Conservation (phyloP, 345 rosid species). For the Citrus sp. region DNA sequence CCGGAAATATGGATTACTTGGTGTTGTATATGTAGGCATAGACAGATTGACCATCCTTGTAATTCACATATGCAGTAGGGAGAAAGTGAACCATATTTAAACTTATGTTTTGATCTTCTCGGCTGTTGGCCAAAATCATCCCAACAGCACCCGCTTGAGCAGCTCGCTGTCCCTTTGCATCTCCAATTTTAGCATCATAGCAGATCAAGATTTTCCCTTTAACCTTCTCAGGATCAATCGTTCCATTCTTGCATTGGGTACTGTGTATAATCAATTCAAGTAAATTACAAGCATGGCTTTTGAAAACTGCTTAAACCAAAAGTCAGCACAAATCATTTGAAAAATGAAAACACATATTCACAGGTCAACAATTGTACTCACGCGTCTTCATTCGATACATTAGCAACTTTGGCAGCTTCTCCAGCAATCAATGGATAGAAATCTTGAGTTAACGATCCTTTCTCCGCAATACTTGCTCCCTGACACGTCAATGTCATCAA, state of each 20-base stretch:
- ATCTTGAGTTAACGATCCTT: slow-evolving; percentile 26
- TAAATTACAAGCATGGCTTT: too few species aligned
- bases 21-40: too few species aligned
- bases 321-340: too few species aligned
- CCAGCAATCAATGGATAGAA: slow-evolving; percentile 53
- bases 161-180: slow-evolving; percentile 34
- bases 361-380: slow-evolving; percentile 24
- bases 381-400: slow-evolving; percentile 36
- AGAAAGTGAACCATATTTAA: slow-evolving; percentile 26
- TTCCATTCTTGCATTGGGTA: too few species aligned
- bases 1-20: too few species aligned
- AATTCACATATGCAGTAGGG: slow-evolving; percentile 32
- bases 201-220: slow-evolving; percentile 40
- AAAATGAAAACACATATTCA: too few species aligned
- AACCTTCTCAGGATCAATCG: too few species aligned
- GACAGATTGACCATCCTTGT: neutral
- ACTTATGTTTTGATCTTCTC: too few species aligned
- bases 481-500: slow-evolving; percentile 4
- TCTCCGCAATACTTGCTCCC: slow-evolving; percentile 63
- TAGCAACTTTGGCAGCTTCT: slow-evolving; percentile 34
- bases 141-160: slow-evolving; percentile 48
- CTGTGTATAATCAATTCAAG: too few species aligned
- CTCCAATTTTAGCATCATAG: slow-evolving; percentile 10
- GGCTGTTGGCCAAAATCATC: slow-evolving; percentile 40
- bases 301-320: too few species aligned